Evolutionary conservation across 441 rosid genomes (phyloP).

Genomic region (Brassica balearica): DNA sequence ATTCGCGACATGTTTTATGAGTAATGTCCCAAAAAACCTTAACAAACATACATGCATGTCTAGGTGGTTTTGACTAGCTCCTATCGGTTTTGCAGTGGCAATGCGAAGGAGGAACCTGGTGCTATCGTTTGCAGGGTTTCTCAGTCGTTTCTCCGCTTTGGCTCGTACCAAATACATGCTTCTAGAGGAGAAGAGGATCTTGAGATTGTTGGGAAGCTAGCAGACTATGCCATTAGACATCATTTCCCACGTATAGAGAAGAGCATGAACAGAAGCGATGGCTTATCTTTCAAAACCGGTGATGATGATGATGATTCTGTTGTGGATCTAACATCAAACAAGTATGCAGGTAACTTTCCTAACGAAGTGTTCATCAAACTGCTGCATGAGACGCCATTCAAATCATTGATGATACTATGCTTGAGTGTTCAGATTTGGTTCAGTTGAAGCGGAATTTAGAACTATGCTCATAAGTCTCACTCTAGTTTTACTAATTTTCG

Average conservation of each 20-base stretch:
- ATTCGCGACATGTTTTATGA: constrained; percentile 97
- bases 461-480: too few relatives aligned
- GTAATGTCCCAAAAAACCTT: constrained; percentile 56
- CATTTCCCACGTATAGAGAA: constrained; percentile 92
- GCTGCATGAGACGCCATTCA: not conserved
- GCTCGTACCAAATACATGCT: constrained; percentile 91
- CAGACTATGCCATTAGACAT: constrained; percentile 89
- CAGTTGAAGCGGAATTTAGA: too few relatives aligned
- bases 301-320: too few relatives aligned
- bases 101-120: constrained; percentile 95
- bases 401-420: too few relatives aligned
- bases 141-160: constrained; percentile 85
- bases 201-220: constrained; percentile 69
- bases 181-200: constrained; percentile 91
- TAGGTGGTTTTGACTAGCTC: not conserved
- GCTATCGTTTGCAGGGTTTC: constrained; percentile 96
- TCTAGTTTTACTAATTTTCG: too few relatives aligned
- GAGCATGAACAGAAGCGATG: constrained; percentile 52
- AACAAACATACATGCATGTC: not conserved
- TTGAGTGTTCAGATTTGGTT: too few relatives aligned
- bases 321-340: constrained; percentile 46
- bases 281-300: too few relatives aligned
- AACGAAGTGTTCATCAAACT: too few relatives aligned
- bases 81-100: constrained; percentile 64
- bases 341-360: constrained; percentile 78